phyloP scores from a whole-genome alignment of 179 eudicot genomes.

The Heliamphora ciliata region DNA sequence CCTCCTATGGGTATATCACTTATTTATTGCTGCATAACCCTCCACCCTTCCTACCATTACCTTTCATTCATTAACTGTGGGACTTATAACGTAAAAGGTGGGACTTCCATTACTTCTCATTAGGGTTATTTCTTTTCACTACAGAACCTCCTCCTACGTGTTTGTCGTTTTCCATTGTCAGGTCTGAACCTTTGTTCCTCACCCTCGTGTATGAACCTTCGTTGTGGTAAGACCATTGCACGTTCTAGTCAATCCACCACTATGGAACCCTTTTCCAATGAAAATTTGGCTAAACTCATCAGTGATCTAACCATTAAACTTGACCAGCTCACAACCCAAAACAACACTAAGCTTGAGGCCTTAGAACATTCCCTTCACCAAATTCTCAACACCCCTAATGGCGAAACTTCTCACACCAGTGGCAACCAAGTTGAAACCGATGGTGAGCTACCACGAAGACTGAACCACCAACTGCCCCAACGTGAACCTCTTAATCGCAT shows the following conservation, averaged over 20 bases:
- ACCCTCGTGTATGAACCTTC: neutral
- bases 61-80: no score
- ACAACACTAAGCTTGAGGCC: neutral
- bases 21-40: no score
- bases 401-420: neutral
- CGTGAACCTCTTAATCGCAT: no score
- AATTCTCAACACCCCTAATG: neutral
- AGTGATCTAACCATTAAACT: neutral
- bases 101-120: no score
- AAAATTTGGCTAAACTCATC: neutral
- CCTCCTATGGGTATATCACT: no score
- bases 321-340: neutral
- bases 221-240: neutral
- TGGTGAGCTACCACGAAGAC: neutral
- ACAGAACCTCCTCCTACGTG: no score
- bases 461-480: neutral
- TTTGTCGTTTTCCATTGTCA: no score
- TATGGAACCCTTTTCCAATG: neutral
- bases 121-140: no score
- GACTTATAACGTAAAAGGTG: no score
- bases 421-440: neutral
- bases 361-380: neutral
- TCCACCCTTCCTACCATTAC: no score
- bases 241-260: neutral
- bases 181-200: neutral